A percentile compares a stretch with the other conserved stretches of the same genome.
Evolutionary conservation across 345 rosid genomes (phyloP).

Genomic region (Trapa bicornis): DNA sequence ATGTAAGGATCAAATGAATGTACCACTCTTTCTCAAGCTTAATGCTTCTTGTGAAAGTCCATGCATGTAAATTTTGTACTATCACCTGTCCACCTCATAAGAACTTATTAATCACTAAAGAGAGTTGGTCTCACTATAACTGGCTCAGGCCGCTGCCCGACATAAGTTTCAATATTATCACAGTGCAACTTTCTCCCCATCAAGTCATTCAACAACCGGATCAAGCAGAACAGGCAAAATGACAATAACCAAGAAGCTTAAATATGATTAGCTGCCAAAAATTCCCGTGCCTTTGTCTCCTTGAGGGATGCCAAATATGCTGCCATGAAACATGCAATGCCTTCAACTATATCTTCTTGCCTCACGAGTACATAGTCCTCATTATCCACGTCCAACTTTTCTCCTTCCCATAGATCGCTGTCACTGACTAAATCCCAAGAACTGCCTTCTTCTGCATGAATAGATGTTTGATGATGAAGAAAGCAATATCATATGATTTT

Average conservation of each 20-base stretch:
- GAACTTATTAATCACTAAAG: background rate
- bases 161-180: background rate
- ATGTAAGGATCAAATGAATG: background rate
- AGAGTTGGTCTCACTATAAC: background rate
- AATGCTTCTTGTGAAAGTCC: background rate
- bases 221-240: background rate
- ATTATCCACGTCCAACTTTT: slow-evolving; percentile 27
- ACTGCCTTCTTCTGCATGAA: slow-evolving; percentile 51
- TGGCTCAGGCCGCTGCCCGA: background rate
- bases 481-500: slow-evolving; percentile 3
- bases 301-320: slow-evolving; percentile 73
- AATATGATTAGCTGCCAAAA: background rate
- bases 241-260: background rate
- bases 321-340: slow-evolving; percentile 91
- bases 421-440: slow-evolving; percentile 75
- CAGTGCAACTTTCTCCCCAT: background rate
- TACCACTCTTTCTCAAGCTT: background rate
- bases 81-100: background rate
- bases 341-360: slow-evolving; percentile 93
- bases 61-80: background rate
- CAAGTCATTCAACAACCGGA: background rate
- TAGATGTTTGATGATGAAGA: slow-evolving; percentile 1
- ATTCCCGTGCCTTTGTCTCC: slow-evolving; percentile 63
- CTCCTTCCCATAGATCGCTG: slow-evolving; percentile 65
- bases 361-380: slow-evolving; percentile 84